Evolutionary conservation across 2,329 filamentous ascomycete genomes (phyloP).

Genomic region (Colletotrichum sp.): DNA sequence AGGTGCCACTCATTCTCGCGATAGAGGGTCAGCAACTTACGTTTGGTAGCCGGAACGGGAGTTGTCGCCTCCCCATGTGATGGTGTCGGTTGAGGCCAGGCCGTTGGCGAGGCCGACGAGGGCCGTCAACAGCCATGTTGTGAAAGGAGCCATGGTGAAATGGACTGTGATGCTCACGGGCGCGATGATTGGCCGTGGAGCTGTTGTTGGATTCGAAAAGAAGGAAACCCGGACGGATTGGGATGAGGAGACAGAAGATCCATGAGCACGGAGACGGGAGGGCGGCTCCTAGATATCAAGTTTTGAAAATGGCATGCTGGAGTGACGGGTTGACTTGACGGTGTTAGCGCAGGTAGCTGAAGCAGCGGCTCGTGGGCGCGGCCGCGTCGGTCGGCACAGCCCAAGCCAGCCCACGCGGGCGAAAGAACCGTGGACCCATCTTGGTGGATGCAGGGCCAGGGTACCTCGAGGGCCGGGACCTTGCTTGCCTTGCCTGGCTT

Average conservation of each 20-base stretch:
- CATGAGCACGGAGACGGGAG: neutral
- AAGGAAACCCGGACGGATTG: constrained; percentile 12
- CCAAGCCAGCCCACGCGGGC: constrained; percentile 3
- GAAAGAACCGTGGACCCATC: constrained; percentile 4
- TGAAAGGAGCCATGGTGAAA: constrained; percentile 11
- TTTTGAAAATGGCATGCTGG: neutral
- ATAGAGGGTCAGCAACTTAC: constrained; percentile 34
- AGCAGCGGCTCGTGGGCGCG: neutral
- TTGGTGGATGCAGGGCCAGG: neutral
- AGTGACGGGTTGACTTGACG: neutral
- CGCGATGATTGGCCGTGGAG: neutral
- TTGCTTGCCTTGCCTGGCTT: neutral
- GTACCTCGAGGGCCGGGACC: neutral
- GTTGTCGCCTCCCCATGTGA: constrained; percentile 65
- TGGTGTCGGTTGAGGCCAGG: constrained; percentile 55
- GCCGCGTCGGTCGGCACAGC: constrained; percentile 1
- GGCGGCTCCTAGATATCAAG: constrained; percentile 13
- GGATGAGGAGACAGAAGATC: neutral
- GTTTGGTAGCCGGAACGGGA: constrained; percentile 56
- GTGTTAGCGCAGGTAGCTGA: neutral
- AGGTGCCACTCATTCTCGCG: neutral
- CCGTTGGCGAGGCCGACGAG: constrained; percentile 31
- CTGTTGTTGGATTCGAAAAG: neutral
- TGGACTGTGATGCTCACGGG: constrained; percentile 1
- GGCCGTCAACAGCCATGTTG: constrained; percentile 25